A percentile compares a stretch with the other conserved stretches of the same genome.
Conservation (phyloP, 331 rosid species). For the Pyrus hybrid region DNA sequence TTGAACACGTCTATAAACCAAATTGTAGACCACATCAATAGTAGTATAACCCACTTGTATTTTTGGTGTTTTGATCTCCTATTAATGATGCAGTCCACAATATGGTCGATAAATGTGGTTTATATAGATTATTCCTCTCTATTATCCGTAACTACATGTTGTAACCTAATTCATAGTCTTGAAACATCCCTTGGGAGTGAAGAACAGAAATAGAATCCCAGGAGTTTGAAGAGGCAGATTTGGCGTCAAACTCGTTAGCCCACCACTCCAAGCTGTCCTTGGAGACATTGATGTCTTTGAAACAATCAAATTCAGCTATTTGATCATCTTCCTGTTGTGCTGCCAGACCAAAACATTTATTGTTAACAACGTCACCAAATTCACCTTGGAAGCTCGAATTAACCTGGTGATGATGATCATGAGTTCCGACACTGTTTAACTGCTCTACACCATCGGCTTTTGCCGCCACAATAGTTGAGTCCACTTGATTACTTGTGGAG, state of each 20-base stretch:
- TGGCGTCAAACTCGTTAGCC: constrained; percentile 48
- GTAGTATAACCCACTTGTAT: background rate
- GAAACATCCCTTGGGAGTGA: constrained; percentile 52
- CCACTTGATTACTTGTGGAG: constrained; percentile 11
- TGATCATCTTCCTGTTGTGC: constrained; percentile 25
- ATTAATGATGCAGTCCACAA: background rate
- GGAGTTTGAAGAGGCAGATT: constrained; percentile 58
- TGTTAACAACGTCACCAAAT: constrained; percentile 44
- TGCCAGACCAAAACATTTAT: constrained; percentile 26
- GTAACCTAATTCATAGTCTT: constrained; percentile 68
- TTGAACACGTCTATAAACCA: background rate
- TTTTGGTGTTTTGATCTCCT: background rate
- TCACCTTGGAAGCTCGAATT: constrained; percentile 41
- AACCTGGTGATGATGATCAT: constrained; percentile 17
- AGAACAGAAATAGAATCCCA: constrained; percentile 68
- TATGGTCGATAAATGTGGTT: background rate
- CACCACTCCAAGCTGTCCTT: constrained; percentile 70
- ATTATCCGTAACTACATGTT: constrained; percentile 27
- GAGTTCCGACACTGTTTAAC: constrained; percentile 12
- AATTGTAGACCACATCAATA: background rate
- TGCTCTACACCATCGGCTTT: constrained; percentile 19
- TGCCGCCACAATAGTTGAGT: constrained; percentile 15
- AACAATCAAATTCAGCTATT: constrained; percentile 49
- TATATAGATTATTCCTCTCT: background rate
- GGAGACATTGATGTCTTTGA: constrained; percentile 46